Conservation (phyloP, 2,329 filamentous ascomycete genomes). For the Neopestalotiopsis clavispora region DNA sequence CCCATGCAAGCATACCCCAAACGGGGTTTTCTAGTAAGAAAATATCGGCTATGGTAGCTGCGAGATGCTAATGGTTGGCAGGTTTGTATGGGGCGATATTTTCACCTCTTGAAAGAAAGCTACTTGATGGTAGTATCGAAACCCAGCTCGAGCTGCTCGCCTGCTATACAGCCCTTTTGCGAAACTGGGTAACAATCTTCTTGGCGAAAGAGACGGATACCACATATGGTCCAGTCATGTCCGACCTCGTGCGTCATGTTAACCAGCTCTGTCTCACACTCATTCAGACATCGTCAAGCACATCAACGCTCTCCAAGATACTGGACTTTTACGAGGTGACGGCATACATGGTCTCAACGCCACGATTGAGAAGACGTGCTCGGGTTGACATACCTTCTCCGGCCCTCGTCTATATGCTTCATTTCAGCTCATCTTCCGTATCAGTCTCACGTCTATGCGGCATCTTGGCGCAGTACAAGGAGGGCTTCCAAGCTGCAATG, state of each 20-base stretch:
- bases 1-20: conserved; percentile 54
- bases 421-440: conserved; percentile 68
- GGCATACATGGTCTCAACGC: conserved; percentile 59
- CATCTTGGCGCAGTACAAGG: conserved; percentile 75
- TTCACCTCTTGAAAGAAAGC: conserved; percentile 53
- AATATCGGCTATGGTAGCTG: not conserved
- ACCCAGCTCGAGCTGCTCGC: conserved; percentile 65
- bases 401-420: conserved; percentile 71
- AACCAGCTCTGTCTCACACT: conserved; percentile 64
- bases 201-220: conserved; percentile 42
- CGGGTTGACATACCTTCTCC: conserved; percentile 72
- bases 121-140: conserved; percentile 52
- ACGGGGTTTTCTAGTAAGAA: conserved; percentile 58
- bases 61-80: conserved; percentile 37
- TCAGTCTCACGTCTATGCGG: conserved; percentile 72
- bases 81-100: conserved; percentile 57
- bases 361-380: conserved; percentile 55
- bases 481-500: conserved; percentile 66
- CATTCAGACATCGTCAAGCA: conserved; percentile 54
- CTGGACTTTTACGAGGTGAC: conserved; percentile 74
- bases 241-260: conserved; percentile 51
- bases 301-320: conserved; percentile 58
- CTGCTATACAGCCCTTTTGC: conserved; percentile 72
- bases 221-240: conserved; percentile 43
- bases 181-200: conserved; percentile 58